phyloP scores from a whole-genome alignment of 225 moss, liverwort and hornwort genomes.

The Pleurozium schreberi region DNA sequence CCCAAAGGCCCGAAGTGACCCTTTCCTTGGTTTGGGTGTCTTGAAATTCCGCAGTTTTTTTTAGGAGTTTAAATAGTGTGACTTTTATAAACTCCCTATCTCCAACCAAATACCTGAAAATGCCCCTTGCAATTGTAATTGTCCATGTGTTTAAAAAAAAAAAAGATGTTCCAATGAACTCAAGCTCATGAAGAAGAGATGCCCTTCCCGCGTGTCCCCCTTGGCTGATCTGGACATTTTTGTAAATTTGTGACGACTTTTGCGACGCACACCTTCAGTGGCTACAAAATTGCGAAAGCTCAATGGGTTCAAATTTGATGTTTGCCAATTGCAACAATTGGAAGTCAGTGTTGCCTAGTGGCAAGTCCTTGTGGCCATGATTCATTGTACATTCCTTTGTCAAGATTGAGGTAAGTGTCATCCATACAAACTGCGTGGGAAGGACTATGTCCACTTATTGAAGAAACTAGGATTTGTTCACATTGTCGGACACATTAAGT shows the following conservation, averaged over 20 bases:
- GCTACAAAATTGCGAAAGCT: background rate
- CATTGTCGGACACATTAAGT: background rate
- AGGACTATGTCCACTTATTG: background rate
- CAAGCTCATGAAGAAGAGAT: background rate
- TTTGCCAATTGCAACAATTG: background rate
- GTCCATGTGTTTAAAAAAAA: too few relatives aligned
- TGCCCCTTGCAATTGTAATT: too few relatives aligned
- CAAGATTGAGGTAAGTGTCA: background rate
- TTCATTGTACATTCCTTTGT: background rate
- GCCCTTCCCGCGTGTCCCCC: rapidly evolving
- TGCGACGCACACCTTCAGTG: rapidly evolving
- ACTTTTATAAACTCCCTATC: background rate
- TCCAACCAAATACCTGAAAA: background rate
- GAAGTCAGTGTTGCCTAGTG: too few relatives aligned
- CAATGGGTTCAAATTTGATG: background rate
- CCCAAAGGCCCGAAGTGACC: background rate
- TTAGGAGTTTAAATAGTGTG: background rate
- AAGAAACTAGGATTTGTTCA: background rate
- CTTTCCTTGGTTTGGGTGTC: rapidly evolving
- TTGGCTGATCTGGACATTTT: background rate
- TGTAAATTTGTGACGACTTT: background rate
- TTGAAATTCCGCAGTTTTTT: background rate
- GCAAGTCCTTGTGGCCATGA: background rate
- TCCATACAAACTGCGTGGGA: background rate
- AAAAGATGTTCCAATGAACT: too few relatives aligned